Conservation (phyloP, 768 basidiomycete species). For the Mycena pura region DNA sequence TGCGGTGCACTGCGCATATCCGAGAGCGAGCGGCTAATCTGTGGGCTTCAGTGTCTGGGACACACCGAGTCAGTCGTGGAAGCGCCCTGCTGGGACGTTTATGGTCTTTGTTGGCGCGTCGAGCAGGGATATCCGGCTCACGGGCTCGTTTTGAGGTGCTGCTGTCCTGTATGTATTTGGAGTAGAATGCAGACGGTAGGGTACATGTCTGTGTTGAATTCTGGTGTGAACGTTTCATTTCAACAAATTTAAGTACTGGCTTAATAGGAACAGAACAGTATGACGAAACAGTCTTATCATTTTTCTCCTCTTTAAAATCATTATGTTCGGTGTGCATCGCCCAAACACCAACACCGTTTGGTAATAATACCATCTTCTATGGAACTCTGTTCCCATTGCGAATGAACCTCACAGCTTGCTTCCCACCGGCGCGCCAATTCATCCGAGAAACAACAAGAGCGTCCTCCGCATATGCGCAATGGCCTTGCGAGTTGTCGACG, state of each 20-base stretch:
- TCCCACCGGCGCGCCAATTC: constrained; percentile 27
- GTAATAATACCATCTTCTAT: too few relatives aligned
- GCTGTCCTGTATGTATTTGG: too few relatives aligned
- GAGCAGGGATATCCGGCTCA: constrained; percentile 53
- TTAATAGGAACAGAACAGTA: too few relatives aligned
- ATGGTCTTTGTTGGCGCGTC: constrained; percentile 60
- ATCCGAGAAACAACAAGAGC: constrained; percentile 34
- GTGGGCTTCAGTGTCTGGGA: too few relatives aligned
- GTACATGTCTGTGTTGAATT: too few relatives aligned
- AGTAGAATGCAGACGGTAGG: too few relatives aligned
- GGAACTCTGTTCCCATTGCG: not conserved
- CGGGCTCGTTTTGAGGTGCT: constrained; percentile 40
- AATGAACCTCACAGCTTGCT: not conserved
- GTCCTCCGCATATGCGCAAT: constrained; percentile 36
- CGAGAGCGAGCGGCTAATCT: constrained; percentile 29
- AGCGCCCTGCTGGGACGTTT: constrained; percentile 58
- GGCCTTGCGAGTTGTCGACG: constrained; percentile 41
- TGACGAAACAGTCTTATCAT: too few relatives aligned
- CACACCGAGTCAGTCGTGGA: constrained; percentile 55
- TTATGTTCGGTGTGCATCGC: too few relatives aligned
- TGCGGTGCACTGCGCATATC: constrained; percentile 27
- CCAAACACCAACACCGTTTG: too few relatives aligned
- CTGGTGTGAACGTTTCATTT: too few relatives aligned
- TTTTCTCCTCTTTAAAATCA: too few relatives aligned
- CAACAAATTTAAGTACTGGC: too few relatives aligned